These are phyloP conservation scores for Ciborinia camelliae DNA, from an alignment of 2,329 filamentous ascomycete species.

Conservation along the genomic window DNA sequence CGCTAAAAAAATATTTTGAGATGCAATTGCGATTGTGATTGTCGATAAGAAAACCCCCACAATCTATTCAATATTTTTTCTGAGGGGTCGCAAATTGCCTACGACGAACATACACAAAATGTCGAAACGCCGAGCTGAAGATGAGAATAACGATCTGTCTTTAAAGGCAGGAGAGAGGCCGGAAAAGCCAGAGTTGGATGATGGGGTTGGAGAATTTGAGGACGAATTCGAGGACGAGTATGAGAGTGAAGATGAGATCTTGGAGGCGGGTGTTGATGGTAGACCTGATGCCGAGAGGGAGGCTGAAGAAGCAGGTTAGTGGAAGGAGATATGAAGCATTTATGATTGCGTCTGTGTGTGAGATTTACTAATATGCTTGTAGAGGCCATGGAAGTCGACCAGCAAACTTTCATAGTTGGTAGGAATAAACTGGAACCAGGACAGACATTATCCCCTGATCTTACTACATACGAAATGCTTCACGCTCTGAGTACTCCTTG, in stretches of 20 bases:
- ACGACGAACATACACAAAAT: constrained; percentile 39
- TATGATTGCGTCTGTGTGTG: constrained; percentile 2
- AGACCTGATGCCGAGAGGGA: constrained; percentile 89
- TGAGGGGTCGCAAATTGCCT: constrained; percentile 15
- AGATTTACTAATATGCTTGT: constrained; percentile 29
- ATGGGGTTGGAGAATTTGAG: constrained; percentile 78
- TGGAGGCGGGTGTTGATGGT: constrained; percentile 92
- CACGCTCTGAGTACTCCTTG: constrained; percentile 91
- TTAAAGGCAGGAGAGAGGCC: constrained; percentile 61
- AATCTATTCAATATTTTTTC: constrained; percentile 17
- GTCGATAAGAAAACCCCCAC: constrained; percentile 29
- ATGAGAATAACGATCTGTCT: constrained; percentile 45
- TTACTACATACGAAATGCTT: constrained; percentile 96
- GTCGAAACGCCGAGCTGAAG: constrained; percentile 58
- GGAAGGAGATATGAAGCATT: background rate
- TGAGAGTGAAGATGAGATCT: constrained; percentile 86
- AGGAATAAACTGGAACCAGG: constrained; percentile 86
- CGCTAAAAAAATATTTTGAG: constrained; percentile 18
- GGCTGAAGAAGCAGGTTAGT: constrained; percentile 73
- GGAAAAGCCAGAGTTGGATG: constrained; percentile 57
- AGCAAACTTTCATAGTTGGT: constrained; percentile 93
- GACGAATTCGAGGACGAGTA: constrained; percentile 93
- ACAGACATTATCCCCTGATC: constrained; percentile 86
- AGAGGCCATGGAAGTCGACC: constrained; percentile 89
- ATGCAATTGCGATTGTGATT: constrained; percentile 18